Percentiles rank a stretch among this genome's conserved stretches.
phyloP scores from a whole-genome alignment of 2,329 filamentous ascomycete species.

The Colletotrichum trifolii region DNA sequence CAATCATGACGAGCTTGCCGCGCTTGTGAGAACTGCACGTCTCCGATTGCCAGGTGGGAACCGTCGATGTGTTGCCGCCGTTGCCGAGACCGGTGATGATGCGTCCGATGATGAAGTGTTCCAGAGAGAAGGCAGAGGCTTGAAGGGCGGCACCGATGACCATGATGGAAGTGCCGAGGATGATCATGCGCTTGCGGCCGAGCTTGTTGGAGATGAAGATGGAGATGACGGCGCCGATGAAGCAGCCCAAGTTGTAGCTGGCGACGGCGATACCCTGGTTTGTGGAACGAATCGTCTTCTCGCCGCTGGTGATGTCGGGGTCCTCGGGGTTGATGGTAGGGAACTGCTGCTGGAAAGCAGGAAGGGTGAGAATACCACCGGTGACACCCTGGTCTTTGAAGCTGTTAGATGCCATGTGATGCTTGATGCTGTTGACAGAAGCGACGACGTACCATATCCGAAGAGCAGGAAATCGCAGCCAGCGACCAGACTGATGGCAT shows the following conservation, averaged over 20 bases:
- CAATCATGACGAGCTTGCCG: conserved; percentile 71
- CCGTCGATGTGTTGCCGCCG: conserved; percentile 55
- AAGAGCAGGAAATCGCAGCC: conserved; percentile 77
- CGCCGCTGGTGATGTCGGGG: conserved; percentile 40
- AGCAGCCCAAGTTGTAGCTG: conserved; percentile 70
- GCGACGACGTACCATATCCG: conserved; percentile 59
- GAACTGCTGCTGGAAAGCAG: conserved; percentile 67
- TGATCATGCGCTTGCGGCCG: conserved; percentile 55
- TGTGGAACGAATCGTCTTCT: conserved; percentile 57
- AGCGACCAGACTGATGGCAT: conserved; percentile 76
- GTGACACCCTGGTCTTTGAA: conserved; percentile 78
- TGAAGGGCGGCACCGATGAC: conserved; percentile 58
- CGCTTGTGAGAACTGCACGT: conserved; percentile 67
- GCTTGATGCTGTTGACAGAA: background rate
- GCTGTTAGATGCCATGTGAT: conserved; percentile 43
- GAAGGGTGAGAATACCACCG: conserved; percentile 78
- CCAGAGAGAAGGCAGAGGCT: conserved; percentile 55
- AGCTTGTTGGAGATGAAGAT: conserved; percentile 48
- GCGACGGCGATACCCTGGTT: conserved; percentile 66
- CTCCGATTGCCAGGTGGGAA: conserved; percentile 72
- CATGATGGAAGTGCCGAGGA: conserved; percentile 56
- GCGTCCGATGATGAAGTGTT: conserved; percentile 68
- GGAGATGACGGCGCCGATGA: conserved; percentile 57
- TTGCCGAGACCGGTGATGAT: conserved; percentile 53
- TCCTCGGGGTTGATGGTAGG: conserved; percentile 44